Conservation (phyloP, 2,329 filamentous ascomycete species). For the Truncatella angustata region DNA sequence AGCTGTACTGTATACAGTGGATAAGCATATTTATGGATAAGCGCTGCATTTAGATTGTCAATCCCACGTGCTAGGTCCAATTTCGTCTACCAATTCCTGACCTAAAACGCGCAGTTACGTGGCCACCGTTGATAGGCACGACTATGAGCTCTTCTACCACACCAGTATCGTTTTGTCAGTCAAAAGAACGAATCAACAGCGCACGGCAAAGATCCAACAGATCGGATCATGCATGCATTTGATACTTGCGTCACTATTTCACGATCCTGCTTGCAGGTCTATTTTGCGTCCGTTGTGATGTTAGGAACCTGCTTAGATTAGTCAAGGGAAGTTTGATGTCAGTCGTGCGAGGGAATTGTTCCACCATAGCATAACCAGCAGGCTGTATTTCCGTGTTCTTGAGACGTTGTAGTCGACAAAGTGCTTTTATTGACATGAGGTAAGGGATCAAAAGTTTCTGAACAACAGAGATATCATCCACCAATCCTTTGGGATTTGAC, state of each 20-base stretch:
- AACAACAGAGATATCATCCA: too few species aligned
- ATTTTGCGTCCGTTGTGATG: neutral
- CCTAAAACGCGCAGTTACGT: slow-evolving; percentile 9
- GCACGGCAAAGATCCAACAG: neutral
- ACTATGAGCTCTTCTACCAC: neutral
- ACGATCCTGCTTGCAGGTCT: neutral
- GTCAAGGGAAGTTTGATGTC: too few species aligned
- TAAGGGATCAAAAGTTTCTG: too few species aligned
- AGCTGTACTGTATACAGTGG: neutral
- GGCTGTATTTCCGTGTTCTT: too few species aligned
- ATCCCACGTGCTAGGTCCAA: neutral
- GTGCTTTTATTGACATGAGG: too few species aligned
- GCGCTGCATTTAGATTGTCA: too few species aligned
- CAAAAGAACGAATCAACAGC: neutral
- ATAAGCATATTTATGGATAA: neutral
- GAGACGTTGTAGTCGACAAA: too few species aligned
- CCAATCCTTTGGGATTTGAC: too few species aligned
- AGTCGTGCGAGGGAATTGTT: too few species aligned
- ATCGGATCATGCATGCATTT: slow-evolving; percentile 1
- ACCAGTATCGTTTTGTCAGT: neutral
- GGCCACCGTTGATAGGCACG: slow-evolving; percentile 20
- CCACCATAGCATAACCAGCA: too few species aligned
- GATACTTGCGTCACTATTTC: neutral
- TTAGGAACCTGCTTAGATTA: too few species aligned
- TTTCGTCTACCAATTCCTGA: neutral